Evolutionary conservation across 306 rosid species (phyloP).

Genomic region (Boehmeria nivea): DNA sequence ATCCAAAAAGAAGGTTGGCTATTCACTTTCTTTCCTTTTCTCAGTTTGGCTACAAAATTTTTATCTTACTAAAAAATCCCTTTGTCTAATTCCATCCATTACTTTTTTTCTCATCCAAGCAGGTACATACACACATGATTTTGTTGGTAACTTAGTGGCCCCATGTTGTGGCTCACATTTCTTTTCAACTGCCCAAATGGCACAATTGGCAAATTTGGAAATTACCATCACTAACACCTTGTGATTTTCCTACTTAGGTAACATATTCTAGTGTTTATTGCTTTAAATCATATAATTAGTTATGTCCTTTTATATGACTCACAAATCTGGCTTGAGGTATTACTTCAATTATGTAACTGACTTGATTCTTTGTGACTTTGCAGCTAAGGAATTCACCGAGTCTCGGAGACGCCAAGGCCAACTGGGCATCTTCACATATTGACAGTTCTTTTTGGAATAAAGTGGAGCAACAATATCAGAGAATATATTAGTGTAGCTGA

Average conservation of each 20-base stretch:
- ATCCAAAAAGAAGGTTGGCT: constrained; percentile 49
- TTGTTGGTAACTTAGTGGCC: too few species aligned
- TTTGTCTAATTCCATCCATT: constrained; percentile 20
- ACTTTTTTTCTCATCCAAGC: too few species aligned
- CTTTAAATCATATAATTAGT: too few species aligned
- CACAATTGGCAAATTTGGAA: constrained; percentile 1
- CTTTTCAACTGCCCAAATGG: constrained; percentile 16
- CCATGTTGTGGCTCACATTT: too few species aligned
- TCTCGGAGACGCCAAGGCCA: constrained; percentile 14
- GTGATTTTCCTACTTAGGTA: not conserved
- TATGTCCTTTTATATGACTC: too few species aligned
- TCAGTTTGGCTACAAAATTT: constrained; percentile 19
- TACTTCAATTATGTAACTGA: too few species aligned
- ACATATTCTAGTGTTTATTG: too few species aligned
- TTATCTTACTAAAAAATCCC: constrained; percentile 18
- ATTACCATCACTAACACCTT: constrained; percentile 11
- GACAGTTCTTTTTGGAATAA: constrained; percentile 13
- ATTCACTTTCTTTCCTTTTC: constrained; percentile 36
- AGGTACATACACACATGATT: too few species aligned
- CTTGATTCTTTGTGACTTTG: constrained; percentile 15
- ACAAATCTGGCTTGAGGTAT: too few species aligned
- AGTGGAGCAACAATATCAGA: constrained; percentile 19
- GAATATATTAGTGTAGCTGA: not conserved
- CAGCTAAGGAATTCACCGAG: constrained; percentile 27
- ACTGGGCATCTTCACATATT: constrained; percentile 9